Percentiles rank a stretch among this genome's conserved stretches.
Conservation (phyloP, 163 green algal species). For the Scenedesmus sp. region DNA sequence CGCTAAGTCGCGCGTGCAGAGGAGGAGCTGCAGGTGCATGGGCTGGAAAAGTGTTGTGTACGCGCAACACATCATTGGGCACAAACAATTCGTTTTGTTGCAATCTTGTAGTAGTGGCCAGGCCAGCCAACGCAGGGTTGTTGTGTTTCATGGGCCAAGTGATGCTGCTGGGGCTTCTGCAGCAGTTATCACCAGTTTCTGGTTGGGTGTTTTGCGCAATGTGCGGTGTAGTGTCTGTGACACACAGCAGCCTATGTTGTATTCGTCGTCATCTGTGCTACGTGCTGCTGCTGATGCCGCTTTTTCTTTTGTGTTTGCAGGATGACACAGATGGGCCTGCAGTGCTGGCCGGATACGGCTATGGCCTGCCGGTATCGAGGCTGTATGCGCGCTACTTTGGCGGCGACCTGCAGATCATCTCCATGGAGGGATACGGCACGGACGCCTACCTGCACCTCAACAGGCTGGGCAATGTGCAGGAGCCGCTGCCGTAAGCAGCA, state of each 20-base stretch:
- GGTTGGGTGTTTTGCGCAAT: no score
- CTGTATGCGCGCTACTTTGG: slow-evolving; percentile 99
- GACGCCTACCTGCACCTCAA: slow-evolving; percentile 99
- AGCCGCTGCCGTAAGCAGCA: slow-evolving; percentile 86
- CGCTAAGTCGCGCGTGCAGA: no score
- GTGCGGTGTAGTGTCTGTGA: no score
- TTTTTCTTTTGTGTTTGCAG: not conserved
- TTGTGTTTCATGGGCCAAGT: no score
- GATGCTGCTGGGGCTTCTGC: no score
- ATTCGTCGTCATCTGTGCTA: not conserved
- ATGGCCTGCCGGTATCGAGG: slow-evolving; percentile 91
- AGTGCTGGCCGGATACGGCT: slow-evolving; percentile 97
- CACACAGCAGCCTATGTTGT: no score
- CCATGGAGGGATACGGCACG: slow-evolving; percentile 95
- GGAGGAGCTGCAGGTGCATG: slow-evolving; percentile 37
- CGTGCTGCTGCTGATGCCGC: not conserved
- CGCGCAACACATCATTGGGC: no score
- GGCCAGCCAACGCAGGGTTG: no score
- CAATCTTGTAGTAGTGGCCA: no score
- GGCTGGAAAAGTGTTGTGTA: slow-evolving; percentile 15
- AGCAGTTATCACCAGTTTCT: no score
- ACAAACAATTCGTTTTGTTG: no score
- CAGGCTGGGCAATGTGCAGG: slow-evolving; percentile 92
- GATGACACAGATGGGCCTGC: slow-evolving; percentile 75
- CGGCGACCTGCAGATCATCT: slow-evolving; percentile 93